Conservation (phyloP, 805 yeast species). For the Hanseniaspora guilliermondii region DNA sequence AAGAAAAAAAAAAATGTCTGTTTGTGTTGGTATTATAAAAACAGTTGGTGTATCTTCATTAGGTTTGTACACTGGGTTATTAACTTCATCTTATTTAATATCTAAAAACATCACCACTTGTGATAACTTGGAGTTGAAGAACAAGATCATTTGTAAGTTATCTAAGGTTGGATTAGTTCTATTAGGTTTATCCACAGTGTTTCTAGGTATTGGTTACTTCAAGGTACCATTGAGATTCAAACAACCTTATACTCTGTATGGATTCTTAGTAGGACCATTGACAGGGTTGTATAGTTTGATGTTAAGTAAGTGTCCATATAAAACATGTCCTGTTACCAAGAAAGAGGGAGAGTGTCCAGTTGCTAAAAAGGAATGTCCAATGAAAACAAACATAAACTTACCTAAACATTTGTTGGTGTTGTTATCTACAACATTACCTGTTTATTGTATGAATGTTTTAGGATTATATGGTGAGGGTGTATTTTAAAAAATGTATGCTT, state of each 20-base stretch:
- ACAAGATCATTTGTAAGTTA: slow-evolving; percentile 19
- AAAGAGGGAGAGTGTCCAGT: slow-evolving; percentile 13
- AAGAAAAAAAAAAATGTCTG: slow-evolving; percentile 31
- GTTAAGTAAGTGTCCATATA: slow-evolving; percentile 1
- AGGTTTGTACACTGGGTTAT: slow-evolving; percentile 48
- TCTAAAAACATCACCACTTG: slow-evolving; percentile 23
- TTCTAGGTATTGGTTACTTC: slow-evolving; percentile 44
- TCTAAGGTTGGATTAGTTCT: slow-evolving; percentile 26
- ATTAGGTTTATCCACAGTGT: slow-evolving; percentile 38
- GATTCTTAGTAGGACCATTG: slow-evolving; percentile 27
- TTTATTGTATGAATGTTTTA: slow-evolving; percentile 23
- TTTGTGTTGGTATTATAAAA: slow-evolving; percentile 46
- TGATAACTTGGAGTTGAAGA: not conserved
- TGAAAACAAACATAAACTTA: not conserved
- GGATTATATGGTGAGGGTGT: slow-evolving; percentile 28
- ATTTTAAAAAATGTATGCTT: slow-evolving; percentile 14
- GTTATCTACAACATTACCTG: slow-evolving; percentile 17
- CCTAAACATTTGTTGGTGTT: slow-evolving; percentile 16
- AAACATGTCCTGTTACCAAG: slow-evolving; percentile 11
- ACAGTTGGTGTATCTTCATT: slow-evolving; percentile 52
- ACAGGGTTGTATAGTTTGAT: slow-evolving; percentile 5
- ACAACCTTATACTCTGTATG: slow-evolving; percentile 64
- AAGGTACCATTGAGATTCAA: slow-evolving; percentile 43
- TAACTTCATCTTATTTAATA: slow-evolving; percentile 27
- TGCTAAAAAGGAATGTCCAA: slow-evolving; percentile 1